phyloP scores from a whole-genome alignment of 345 rosid species.

The Diplotaxis tenuifolia region DNA sequence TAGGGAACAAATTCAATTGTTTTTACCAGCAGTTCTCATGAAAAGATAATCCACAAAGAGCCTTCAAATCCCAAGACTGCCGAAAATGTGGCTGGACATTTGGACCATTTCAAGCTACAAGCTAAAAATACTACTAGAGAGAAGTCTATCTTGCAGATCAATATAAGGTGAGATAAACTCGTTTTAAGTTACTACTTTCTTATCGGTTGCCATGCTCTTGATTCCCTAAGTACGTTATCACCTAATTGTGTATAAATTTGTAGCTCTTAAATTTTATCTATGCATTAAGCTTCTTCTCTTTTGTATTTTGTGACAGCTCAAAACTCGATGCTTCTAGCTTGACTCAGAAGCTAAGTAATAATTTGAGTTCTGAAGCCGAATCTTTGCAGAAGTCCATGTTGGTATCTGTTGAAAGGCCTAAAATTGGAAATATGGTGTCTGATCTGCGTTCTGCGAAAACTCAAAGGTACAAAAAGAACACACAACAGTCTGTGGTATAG shows the following conservation, averaged over 20 bases:
- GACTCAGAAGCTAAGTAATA: slow-evolving; percentile 41
- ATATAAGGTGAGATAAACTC: slow-evolving; percentile 40
- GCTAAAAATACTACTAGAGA: slow-evolving; percentile 40
- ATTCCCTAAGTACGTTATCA: background rate
- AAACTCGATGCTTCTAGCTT: slow-evolving; percentile 40
- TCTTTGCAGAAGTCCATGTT: slow-evolving; percentile 38
- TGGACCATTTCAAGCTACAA: slow-evolving; percentile 38
- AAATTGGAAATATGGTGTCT: slow-evolving; percentile 44
- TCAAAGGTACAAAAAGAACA: slow-evolving; percentile 43
- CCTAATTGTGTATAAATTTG: background rate
- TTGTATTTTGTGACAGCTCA: slow-evolving; percentile 42
- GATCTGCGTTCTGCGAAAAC: slow-evolving; percentile 46
- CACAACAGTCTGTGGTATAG: background rate
- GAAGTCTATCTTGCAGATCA: slow-evolving; percentile 39
- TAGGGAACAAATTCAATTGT: background rate
- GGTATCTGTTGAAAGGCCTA: slow-evolving; percentile 43
- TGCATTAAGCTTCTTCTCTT: slow-evolving; percentile 11
- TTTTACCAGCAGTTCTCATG: slow-evolving; percentile 17
- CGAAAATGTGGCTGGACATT: slow-evolving; percentile 35
- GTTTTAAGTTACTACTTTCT: background rate
- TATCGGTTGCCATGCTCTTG: background rate
- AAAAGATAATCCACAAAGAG: slow-evolving; percentile 38
- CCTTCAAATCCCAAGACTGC: slow-evolving; percentile 24
- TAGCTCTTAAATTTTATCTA: background rate
- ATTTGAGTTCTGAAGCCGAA: slow-evolving; percentile 40